phyloP scores from a whole-genome alignment of 441 rosid genomes.

The Populus hybrid region DNA sequence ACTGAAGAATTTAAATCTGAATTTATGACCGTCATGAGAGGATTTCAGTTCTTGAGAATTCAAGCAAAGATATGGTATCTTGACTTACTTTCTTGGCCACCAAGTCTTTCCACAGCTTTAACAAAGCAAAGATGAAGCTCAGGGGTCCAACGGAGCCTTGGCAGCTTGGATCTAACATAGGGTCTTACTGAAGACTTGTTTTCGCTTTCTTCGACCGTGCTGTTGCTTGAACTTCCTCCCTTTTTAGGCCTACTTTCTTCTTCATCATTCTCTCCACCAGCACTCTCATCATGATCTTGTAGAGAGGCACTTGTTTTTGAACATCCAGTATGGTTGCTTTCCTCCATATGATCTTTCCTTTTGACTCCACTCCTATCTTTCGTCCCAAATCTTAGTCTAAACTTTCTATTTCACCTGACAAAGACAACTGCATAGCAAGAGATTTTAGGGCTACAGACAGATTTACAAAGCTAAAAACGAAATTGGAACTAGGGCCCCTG shows the following conservation, averaged over 20 bases:
- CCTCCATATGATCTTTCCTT: constrained; percentile 21
- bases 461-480: not conserved
- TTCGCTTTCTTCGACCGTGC: constrained; percentile 77
- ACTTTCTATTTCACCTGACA: not conserved
- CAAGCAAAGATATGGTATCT: not conserved
- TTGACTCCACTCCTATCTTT: constrained; percentile 9
- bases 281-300: constrained; percentile 25
- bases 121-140: constrained; percentile 84
- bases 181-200: constrained; percentile 58
- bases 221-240: constrained; percentile 67
- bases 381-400: not conserved
- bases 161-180: constrained; percentile 86
- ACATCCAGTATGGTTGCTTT: constrained; percentile 27
- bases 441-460: not conserved
- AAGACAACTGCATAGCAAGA: not conserved
- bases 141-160: constrained; percentile 90
- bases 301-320: constrained; percentile 28
- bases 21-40: not conserved
- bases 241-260: constrained; percentile 35
- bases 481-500: constrained; percentile 20
- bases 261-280: constrained; percentile 40
- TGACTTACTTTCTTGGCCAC: constrained; percentile 77
- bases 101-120: constrained; percentile 31
- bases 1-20: not conserved
- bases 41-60: not conserved